Percentiles rank a stretch among this genome's conserved stretches.
Conservation (phyloP, 2,329 filamentous ascomycete genomes). For the Sclerotinia glacialis region DNA sequence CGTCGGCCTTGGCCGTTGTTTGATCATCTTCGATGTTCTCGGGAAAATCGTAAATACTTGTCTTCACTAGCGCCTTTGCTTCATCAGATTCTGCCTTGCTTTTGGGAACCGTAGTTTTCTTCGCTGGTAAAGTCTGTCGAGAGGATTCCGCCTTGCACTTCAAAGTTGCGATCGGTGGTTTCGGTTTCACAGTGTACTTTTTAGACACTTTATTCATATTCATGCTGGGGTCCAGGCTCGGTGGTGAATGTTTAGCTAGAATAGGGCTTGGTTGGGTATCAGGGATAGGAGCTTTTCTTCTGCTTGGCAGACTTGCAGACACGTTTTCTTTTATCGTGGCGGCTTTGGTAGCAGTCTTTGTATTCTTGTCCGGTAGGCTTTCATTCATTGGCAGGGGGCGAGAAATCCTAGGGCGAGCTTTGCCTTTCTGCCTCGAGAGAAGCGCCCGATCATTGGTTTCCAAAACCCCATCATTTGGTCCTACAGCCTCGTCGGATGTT, state of each 20-base stretch:
- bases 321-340: neutral
- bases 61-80: neutral
- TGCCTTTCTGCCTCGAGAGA: neutral
- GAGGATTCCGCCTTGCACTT: neutral
- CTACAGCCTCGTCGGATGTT: neutral
- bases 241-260: neutral
- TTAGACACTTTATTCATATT: neutral
- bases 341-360: neutral
- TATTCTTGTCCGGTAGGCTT: neutral
- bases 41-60: conserved; percentile 17
- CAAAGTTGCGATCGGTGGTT: neutral
- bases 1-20: neutral
- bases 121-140: neutral
- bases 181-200: conserved; percentile 1
- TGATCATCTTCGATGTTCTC: neutral
- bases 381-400: neutral
- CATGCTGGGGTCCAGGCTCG: neutral
- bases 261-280: neutral
- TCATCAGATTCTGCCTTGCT: neutral
- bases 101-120: neutral
- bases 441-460: neutral
- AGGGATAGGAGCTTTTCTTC: neutral
- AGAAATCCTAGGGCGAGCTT: neutral
- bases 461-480: neutral
- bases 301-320: neutral